phyloP scores from a whole-genome alignment of 371 early-diverging fungal species.

The Circinella umbellata region DNA sequence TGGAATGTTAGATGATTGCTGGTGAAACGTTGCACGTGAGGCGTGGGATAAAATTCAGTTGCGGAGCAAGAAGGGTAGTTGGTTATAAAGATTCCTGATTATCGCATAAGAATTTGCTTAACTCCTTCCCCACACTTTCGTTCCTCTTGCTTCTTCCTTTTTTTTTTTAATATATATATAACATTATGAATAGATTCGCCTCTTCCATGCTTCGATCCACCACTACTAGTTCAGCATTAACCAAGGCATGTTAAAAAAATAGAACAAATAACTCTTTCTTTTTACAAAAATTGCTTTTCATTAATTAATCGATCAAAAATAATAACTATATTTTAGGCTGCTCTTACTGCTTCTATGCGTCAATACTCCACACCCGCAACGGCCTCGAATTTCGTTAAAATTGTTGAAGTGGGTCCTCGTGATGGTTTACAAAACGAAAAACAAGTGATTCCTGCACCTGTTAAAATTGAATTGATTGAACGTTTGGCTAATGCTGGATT shows the following conservation, averaged over 20 bases:
- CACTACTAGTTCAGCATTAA: neutral
- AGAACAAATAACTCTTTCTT: neutral
- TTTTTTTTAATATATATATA: neutral
- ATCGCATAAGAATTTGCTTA: neutral
- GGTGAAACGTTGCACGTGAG: constrained; percentile 3
- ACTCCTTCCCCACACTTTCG: neutral
- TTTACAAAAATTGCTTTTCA: too few relatives aligned
- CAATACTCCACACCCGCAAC: constrained; percentile 17
- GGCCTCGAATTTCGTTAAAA: constrained; percentile 59
- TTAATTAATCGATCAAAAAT: neutral
- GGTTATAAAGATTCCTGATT: too few relatives aligned
- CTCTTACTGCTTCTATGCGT: neutral
- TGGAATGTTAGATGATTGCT: too few relatives aligned
- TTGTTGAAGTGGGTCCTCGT: constrained; percentile 94
- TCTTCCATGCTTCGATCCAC: constrained; percentile 5
- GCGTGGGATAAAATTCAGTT: neutral
- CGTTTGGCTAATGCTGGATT: constrained; percentile 84
- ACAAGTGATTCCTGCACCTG: constrained; percentile 76
- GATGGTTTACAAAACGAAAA: constrained; percentile 98
- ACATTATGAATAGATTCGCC: neutral
- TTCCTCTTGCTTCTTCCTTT: neutral
- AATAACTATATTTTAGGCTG: neutral
- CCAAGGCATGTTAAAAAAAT: neutral
- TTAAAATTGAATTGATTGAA: constrained; percentile 88
- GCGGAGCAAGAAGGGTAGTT: too few relatives aligned